These are phyloP conservation scores for Daldinia loculata DNA, from an alignment of 495 filamentous ascomycete genomes.

Conservation along the genomic window DNA sequence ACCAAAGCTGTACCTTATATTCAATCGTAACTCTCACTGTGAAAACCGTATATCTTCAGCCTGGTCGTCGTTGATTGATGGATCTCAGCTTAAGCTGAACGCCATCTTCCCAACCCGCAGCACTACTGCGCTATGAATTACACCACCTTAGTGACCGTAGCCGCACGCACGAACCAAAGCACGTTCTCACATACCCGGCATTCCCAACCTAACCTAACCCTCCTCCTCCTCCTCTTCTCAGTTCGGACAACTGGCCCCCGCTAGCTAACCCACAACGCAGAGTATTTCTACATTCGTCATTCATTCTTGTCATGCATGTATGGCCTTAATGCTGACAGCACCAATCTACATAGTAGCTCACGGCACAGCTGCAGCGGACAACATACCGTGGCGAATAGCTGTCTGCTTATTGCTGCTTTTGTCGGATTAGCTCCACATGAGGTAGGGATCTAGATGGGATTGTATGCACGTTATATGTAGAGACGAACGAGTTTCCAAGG, in stretches of 20 bases:
- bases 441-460: conserved; percentile 1
- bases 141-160: conserved; percentile 20
- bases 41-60: background rate
- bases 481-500: background rate
- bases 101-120: conserved; percentile 3
- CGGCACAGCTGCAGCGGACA: background rate
- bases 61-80: background rate
- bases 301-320: conserved; percentile 20
- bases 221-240: conserved; percentile 5
- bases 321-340: background rate
- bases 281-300: conserved; percentile 5
- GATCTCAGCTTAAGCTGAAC: background rate
- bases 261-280: conserved; percentile 27
- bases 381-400: background rate
- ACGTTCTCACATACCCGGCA: background rate
- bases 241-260: conserved; percentile 20
- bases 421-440: background rate
- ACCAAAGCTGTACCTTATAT: conserved; percentile 1
- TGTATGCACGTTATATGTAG: background rate
- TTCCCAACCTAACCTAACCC: conserved; percentile 30
- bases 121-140: conserved; percentile 12
- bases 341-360: background rate
- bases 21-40: conserved; percentile 2
- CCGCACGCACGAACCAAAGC: conserved; percentile 15
- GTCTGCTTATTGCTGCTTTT: background rate